These are phyloP conservation scores for Trichomonas gallinae DNA, from an alignment of 208 protist genomes.

Conservation along the genomic window DNA sequence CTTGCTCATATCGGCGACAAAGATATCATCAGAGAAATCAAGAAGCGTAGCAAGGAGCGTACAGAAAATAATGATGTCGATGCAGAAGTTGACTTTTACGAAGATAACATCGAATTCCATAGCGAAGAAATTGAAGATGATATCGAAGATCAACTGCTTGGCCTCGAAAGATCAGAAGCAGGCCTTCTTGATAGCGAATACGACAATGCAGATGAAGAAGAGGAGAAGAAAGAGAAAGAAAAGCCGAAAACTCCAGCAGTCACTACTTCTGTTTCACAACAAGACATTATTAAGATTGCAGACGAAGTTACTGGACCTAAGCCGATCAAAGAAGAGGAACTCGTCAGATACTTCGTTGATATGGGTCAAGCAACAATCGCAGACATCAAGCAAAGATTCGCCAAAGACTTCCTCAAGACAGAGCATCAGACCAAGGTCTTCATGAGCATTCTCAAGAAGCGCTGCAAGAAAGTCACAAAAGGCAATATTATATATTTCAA, in stretches of 20 bases:
- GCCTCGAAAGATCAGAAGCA: neutral
- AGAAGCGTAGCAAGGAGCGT: neutral
- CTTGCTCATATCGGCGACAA: neutral
- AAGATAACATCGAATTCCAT: neutral
- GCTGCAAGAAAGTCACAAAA: neutral
- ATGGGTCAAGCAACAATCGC: neutral
- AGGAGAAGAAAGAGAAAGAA: neutral
- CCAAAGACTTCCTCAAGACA: neutral
- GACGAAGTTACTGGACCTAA: neutral
- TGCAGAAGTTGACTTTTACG: neutral
- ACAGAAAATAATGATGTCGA: neutral
- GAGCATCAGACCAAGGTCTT: neutral
- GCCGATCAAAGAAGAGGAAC: neutral
- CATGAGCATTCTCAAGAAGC: neutral
- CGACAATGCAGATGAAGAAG: neutral
- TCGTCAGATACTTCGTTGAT: neutral
- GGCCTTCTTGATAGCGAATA: neutral
- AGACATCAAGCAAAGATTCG: neutral
- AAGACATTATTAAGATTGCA: neutral
- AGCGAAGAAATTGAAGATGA: neutral
- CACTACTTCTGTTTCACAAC: neutral
- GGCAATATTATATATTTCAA: neutral
- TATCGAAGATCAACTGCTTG: neutral
- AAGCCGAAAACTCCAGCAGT: neutral
- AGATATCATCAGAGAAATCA: neutral